Conservation (phyloP, 2,329 filamentous ascomycete genomes). For the Xylaria sp. region DNA sequence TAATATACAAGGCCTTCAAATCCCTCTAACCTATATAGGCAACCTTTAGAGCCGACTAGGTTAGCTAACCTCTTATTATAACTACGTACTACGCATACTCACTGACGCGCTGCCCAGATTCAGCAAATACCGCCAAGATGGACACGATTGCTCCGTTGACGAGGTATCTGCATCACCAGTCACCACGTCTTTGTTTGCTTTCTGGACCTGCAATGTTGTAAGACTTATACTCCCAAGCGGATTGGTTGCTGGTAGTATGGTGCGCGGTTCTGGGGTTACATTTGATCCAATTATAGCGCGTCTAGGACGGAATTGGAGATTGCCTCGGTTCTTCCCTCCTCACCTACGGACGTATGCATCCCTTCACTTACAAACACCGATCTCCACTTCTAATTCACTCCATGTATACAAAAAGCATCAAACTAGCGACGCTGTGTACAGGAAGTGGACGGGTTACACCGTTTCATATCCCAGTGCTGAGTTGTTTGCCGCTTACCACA, state of each 20-base stretch:
- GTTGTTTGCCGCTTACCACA: not conserved
- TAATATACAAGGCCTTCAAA: not conserved
- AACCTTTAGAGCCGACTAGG: not conserved
- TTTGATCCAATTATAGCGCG: conserved; percentile 7
- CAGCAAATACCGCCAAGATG: not conserved
- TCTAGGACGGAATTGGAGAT: conserved; percentile 5
- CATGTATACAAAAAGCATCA: not conserved
- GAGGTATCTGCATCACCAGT: not conserved
- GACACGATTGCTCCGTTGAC: not conserved
- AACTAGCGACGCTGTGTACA: not conserved
- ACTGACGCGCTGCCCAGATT: not conserved
- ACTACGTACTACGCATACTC: not conserved
- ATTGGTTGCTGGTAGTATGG: not conserved
- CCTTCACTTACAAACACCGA: not conserved
- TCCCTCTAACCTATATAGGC: not conserved
- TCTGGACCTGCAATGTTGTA: not conserved
- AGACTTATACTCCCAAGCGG: not conserved
- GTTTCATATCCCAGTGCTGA: not conserved
- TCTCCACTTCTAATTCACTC: not conserved
- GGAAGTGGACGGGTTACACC: not conserved
- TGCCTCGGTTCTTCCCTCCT: conserved; percentile 17
- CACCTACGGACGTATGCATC: not conserved
- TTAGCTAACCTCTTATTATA: not conserved
- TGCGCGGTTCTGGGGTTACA: no score
- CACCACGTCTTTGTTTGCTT: no score